Evolutionary conservation across 1,284 basidiomycete genomes (phyloP).

Genomic region (Sanguinoderma infundibulare): DNA sequence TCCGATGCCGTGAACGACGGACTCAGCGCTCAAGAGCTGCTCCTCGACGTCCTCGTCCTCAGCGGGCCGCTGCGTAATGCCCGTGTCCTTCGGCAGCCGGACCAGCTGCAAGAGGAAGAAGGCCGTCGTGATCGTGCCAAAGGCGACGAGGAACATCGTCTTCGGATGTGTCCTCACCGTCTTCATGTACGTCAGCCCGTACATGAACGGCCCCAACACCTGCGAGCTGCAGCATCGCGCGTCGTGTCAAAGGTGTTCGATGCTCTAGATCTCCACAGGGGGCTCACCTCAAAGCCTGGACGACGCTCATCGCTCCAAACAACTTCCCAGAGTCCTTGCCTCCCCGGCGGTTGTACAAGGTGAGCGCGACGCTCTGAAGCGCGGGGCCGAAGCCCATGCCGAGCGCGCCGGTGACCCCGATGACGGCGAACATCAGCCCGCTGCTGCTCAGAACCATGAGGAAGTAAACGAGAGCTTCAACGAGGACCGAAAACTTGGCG

Average conservation of each 20-base stretch:
- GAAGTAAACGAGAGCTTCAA: constrained; percentile 63
- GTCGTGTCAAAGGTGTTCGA: constrained; percentile 1
- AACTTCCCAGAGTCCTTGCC: constrained; percentile 62
- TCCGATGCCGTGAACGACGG: not conserved
- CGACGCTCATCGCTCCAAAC: constrained; percentile 74
- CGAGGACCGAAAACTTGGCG: constrained; percentile 56
- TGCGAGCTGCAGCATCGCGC: constrained; percentile 43
- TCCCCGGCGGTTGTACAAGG: constrained; percentile 55
- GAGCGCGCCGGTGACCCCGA: constrained; percentile 52
- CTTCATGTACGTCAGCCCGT: constrained; percentile 60
- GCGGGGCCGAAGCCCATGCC: constrained; percentile 68
- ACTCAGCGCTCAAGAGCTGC: not conserved
- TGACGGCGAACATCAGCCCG: constrained; percentile 49
- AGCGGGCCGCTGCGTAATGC: not conserved
- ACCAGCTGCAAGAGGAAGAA: constrained; percentile 50
- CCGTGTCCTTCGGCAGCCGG: constrained; percentile 41
- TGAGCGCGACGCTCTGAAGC: constrained; percentile 67
- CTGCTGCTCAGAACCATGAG: constrained; percentile 52
- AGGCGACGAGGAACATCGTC: constrained; percentile 57
- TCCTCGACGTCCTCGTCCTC: constrained; percentile 21
- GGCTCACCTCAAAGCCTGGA: constrained; percentile 67
- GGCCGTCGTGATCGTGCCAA: constrained; percentile 41
- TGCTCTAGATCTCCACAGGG: not conserved
- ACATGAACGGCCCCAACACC: constrained; percentile 63
- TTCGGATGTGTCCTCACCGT: constrained; percentile 64